phyloP scores from a whole-genome alignment of 345 rosid genomes.

The Atalantia buxifolia region DNA sequence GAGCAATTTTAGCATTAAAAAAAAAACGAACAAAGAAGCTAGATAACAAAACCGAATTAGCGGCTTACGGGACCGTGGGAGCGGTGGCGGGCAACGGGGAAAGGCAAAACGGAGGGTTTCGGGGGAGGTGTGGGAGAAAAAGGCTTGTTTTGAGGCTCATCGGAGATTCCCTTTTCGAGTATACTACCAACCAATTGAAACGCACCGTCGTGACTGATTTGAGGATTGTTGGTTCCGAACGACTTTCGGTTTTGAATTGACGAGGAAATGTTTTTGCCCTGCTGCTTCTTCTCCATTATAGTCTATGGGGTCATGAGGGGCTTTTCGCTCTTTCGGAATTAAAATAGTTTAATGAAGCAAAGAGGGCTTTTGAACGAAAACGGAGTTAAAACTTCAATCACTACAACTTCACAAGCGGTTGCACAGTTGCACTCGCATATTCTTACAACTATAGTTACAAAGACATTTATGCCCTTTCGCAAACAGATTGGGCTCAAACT shows the following conservation, averaged over 20 bases:
- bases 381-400: not conserved
- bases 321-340: not conserved
- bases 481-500: not conserved
- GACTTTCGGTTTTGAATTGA: conserved; percentile 11
- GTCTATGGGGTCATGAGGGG: not conserved
- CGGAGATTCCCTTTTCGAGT: conserved; percentile 63
- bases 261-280: not conserved
- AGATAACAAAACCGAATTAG: not conserved
- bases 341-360: not conserved
- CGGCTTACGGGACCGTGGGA: conserved; percentile 79
- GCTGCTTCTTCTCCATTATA: conserved; percentile 22
- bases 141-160: conserved; percentile 22
- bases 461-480: not conserved
- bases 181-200: conserved; percentile 58
- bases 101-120: conserved; percentile 57
- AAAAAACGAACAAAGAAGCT: not conserved
- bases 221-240: conserved; percentile 21
- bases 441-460: too few relatives aligned
- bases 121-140: conserved; percentile 44
- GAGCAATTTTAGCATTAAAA: not conserved
- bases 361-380: not conserved
- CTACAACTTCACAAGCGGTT: too few relatives aligned
- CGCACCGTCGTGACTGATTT: conserved; percentile 24
- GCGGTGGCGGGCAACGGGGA: conserved; percentile 92
- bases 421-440: too few relatives aligned